Evolutionary conservation across 1,139 yeast genomes (phyloP).

Genomic region (Magnusiomyces suaveolens): DNA sequence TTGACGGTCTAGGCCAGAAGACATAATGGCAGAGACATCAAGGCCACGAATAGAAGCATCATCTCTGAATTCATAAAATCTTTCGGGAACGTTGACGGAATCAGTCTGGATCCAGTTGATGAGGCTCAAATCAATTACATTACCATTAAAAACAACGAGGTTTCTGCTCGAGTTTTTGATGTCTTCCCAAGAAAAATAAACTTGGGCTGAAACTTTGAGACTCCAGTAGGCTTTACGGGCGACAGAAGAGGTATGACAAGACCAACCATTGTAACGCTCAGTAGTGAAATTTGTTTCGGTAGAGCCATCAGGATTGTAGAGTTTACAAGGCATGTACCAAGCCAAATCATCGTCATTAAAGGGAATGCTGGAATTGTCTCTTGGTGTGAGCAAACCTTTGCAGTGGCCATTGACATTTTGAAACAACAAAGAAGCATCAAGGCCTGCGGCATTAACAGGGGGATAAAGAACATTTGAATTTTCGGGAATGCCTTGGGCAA

Average conservation of each 20-base stretch:
- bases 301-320: conserved; percentile 62
- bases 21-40: conserved; percentile 70
- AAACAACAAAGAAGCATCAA: conserved; percentile 78
- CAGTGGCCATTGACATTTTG: conserved; percentile 96
- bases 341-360: conserved; percentile 56
- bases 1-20: conserved; percentile 57
- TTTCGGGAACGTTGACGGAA: conserved; percentile 61
- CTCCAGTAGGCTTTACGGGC: conserved; percentile 64
- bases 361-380: conserved; percentile 63
- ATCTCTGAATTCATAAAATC: conserved; percentile 54
- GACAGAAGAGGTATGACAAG: conserved; percentile 68
- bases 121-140: conserved; percentile 70
- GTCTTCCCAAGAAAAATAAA: conserved; percentile 87
- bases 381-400: conserved; percentile 68
- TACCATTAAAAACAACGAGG: conserved; percentile 78
- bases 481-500: conserved; percentile 61
- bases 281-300: conserved; percentile 50
- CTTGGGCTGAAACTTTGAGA: conserved; percentile 57
- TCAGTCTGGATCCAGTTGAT: conserved; percentile 62
- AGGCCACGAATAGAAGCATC: conserved; percentile 56
- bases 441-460: conserved; percentile 80
- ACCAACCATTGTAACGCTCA: conserved; percentile 66
- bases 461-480: conserved; percentile 70
- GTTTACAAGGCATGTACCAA: conserved; percentile 93
- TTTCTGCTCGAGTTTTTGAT: conserved; percentile 60